A percentile compares a stretch with the other conserved stretches of the same genome.
phyloP scores from a whole-genome alignment of 1,284 basidiomycete genomes.

The Cerrena zonata region DNA sequence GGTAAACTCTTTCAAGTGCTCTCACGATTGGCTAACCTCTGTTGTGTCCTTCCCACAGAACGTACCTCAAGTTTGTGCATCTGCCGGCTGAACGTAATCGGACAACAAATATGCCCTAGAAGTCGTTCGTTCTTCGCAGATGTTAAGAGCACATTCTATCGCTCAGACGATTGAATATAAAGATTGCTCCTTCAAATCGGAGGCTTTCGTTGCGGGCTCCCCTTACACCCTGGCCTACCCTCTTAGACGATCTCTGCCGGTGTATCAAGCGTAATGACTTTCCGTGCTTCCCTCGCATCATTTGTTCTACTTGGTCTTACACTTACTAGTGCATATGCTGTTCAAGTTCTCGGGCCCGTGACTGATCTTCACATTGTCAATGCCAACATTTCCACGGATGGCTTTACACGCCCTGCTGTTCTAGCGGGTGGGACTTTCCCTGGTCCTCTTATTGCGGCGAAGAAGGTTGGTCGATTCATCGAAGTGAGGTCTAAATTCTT shows the following conservation, averaged over 20 bases:
- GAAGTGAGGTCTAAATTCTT: too few relatives aligned
- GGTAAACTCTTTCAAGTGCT: too few relatives aligned
- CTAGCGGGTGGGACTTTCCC: constrained; percentile 22
- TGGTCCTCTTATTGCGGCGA: constrained; percentile 20
- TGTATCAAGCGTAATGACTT: constrained; percentile 1
- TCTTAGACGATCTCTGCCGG: background rate
- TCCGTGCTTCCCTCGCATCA: background rate
- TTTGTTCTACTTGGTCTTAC: constrained; percentile 1
- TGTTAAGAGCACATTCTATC: too few relatives aligned
- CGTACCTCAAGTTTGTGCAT: too few relatives aligned
- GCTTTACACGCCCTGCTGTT: constrained; percentile 17
- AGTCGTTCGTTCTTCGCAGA: too few relatives aligned
- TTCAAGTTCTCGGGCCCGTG: constrained; percentile 14
- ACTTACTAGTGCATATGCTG: constrained; percentile 9
- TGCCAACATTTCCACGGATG: constrained; percentile 19
- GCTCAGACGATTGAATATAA: too few relatives aligned
- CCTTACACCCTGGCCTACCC: background rate
- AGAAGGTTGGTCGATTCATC: constrained; percentile 13
- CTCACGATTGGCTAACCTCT: too few relatives aligned
- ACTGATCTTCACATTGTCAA: constrained; percentile 19
- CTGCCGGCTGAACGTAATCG: too few relatives aligned
- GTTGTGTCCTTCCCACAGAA: too few relatives aligned
- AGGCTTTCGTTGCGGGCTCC: background rate
- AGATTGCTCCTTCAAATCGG: too few relatives aligned
- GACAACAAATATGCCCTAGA: too few relatives aligned